phyloP scores from a whole-genome alignment of 164 flowering plant species.

The Malania oleifera region DNA sequence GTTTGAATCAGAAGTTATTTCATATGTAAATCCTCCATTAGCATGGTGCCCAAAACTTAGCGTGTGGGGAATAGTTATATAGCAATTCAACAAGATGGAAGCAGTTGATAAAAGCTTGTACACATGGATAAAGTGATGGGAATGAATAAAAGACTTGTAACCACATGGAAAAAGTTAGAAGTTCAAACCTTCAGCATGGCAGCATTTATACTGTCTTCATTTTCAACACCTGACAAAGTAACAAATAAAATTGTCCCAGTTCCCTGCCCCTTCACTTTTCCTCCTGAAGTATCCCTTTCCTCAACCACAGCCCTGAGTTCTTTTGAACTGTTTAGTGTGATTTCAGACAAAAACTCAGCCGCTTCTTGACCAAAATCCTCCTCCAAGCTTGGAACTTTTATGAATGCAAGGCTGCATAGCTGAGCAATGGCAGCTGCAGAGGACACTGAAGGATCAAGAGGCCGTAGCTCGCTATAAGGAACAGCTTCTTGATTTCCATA shows the following conservation, averaged over 20 bases:
- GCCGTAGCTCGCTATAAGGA: slow-evolving; percentile 64
- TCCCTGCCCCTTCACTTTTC: slow-evolving; percentile 92
- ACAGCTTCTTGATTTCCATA: slow-evolving; percentile 91
- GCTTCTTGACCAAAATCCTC: slow-evolving; percentile 95
- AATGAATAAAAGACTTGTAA: background rate
- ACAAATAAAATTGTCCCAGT: slow-evolving; percentile 75
- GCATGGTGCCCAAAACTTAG: too few species aligned
- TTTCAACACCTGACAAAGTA: slow-evolving; percentile 61
- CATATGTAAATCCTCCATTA: too few species aligned
- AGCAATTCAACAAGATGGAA: too few species aligned
- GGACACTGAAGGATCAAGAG: slow-evolving; percentile 71
- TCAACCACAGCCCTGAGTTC: slow-evolving; percentile 74
- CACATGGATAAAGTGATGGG: background rate
- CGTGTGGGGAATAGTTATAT: too few species aligned
- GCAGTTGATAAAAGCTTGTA: background rate
- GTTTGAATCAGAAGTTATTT: too few species aligned
- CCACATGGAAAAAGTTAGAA: background rate
- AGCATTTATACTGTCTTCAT: slow-evolving; percentile 70
- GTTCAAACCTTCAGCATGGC: slow-evolving; percentile 69
- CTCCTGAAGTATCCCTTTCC: slow-evolving; percentile 83
- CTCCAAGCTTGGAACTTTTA: slow-evolving; percentile 71
- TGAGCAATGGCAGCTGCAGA: slow-evolving; percentile 81
- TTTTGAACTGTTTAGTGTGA: slow-evolving; percentile 41
- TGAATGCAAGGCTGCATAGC: slow-evolving; percentile 81
- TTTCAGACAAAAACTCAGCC: slow-evolving; percentile 62